Percentiles rank a stretch among this genome's conserved stretches.
Evolutionary conservation across 2,329 filamentous ascomycete species (phyloP).

Genomic region (Penicillium aurantiogriseum): DNA sequence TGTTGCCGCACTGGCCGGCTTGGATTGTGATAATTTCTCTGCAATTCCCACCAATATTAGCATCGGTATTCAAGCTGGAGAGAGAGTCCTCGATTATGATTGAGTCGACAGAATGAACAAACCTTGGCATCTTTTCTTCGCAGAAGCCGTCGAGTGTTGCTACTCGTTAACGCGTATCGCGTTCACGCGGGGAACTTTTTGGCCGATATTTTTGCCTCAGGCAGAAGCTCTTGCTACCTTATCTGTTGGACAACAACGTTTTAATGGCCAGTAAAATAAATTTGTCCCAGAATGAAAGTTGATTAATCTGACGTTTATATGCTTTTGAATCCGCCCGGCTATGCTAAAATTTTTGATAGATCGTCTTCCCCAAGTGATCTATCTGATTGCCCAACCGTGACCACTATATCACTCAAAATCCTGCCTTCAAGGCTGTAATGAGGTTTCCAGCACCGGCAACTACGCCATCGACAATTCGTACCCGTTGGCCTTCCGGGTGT

Average conservation of each 20-base stretch:
- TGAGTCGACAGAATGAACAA: conserved; percentile 10
- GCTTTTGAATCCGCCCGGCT: neutral
- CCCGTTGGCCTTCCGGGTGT: conserved; percentile 53
- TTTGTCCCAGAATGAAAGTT: neutral
- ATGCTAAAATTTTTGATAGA: neutral
- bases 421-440: conserved; percentile 39
- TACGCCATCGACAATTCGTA: conserved; percentile 74
- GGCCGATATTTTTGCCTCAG: conserved; percentile 27
- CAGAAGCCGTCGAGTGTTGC: conserved; percentile 28
- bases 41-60: conserved; percentile 12
- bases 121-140: conserved; percentile 42
- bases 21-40: conserved; percentile 99
- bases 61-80: neutral
- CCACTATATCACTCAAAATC: conserved; percentile 25
- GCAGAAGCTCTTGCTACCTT: conserved; percentile 12
- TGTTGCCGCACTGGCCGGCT: conserved; percentile 98
- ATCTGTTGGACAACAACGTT: conserved; percentile 9
- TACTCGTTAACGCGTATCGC: conserved; percentile 35
- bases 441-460: conserved; percentile 39
- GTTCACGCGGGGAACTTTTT: conserved; percentile 36
- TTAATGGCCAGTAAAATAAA: neutral
- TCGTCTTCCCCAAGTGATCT: neutral
- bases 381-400: neutral
- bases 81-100: neutral
- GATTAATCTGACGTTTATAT: neutral